Evolutionary conservation across 108 stramenopile species (phyloP).

Genomic region (Discostella stelligeroides): DNA sequence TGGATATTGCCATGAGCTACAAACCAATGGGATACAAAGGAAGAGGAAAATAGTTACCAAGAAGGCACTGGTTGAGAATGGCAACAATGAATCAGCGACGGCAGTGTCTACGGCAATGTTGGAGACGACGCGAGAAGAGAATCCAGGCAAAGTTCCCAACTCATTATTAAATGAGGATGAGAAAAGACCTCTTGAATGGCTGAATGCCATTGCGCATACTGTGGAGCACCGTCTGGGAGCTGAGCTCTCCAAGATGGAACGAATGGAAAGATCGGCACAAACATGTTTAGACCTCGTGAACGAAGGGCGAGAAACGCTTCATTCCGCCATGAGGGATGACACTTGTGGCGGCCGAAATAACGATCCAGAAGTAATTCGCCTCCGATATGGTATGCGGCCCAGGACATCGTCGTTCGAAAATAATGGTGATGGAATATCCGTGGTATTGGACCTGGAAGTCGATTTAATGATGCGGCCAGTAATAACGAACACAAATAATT

Average conservation of each 20-base stretch:
- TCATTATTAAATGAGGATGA: background rate
- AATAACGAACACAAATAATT: background rate
- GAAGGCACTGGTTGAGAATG: background rate
- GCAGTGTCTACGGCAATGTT: background rate
- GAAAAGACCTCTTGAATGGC: constrained; percentile 24
- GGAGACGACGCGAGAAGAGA: background rate
- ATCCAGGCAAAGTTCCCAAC: background rate
- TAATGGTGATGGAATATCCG: constrained; percentile 28
- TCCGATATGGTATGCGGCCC: constrained; percentile 45
- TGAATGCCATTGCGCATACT: constrained; percentile 37
- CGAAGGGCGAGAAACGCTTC: constrained; percentile 29
- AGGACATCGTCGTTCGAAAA: constrained; percentile 19
- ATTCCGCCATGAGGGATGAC: constrained; percentile 17
- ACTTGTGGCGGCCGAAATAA: background rate
- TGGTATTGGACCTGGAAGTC: constrained; percentile 43
- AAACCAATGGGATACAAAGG: background rate
- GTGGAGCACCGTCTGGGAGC: constrained; percentile 31
- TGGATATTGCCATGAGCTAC: background rate
- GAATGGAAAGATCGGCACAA: constrained; percentile 23
- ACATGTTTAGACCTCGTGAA: constrained; percentile 23
- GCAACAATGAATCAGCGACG: background rate
- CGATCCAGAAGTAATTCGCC: constrained; percentile 29
- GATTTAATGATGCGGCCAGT: constrained; percentile 27
- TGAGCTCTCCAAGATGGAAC: constrained; percentile 20
- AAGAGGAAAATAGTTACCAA: background rate